phyloP scores from a whole-genome alignment of 345 rosid genomes.

The Lumnitzera racemosa region DNA sequence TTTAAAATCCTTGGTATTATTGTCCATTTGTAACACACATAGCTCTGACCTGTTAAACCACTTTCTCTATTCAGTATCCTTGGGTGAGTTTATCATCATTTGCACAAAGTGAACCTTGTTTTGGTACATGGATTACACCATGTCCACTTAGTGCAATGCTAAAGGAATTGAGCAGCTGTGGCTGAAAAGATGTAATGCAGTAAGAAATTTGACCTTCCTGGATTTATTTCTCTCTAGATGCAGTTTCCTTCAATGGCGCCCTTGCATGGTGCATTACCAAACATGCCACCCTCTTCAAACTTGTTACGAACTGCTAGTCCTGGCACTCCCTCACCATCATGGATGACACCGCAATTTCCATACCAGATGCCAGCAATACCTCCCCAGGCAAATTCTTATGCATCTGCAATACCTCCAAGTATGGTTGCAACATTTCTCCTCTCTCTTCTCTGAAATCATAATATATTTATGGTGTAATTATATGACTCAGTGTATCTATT shows the following conservation, averaged over 20 bases:
- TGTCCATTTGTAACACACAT: no score
- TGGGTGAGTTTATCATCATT: no score
- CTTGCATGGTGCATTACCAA: slow-evolving; percentile 60
- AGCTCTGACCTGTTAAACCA: no score
- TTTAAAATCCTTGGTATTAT: no score
- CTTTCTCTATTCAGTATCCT: no score
- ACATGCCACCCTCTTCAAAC: slow-evolving; percentile 36
- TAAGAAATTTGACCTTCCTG: no score
- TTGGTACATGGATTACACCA: no score
- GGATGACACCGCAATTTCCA: slow-evolving; percentile 44
- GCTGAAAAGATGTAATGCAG: no score
- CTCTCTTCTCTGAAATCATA: neutral
- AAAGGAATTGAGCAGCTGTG: no score
- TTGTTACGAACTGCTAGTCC: slow-evolving; percentile 32
- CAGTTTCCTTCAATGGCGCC: slow-evolving; percentile 77
- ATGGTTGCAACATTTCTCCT: slow-evolving; percentile 8
- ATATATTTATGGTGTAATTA: slow-evolving; percentile 10
- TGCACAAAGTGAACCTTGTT: no score
- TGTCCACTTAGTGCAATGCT: no score
- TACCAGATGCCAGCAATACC: slow-evolving; percentile 19
- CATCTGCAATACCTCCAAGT: slow-evolving; percentile 57
- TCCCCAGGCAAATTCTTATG: slow-evolving; percentile 11
- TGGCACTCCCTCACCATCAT: slow-evolving; percentile 37
- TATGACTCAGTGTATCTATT: slow-evolving; percentile 2
- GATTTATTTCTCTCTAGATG: slow-evolving; percentile 14